Evolutionary conservation across 108 stramenopile genomes (phyloP), one percentile per base, ranked within the genome.

Genomic region (Nitzschia sp.): DNA sequence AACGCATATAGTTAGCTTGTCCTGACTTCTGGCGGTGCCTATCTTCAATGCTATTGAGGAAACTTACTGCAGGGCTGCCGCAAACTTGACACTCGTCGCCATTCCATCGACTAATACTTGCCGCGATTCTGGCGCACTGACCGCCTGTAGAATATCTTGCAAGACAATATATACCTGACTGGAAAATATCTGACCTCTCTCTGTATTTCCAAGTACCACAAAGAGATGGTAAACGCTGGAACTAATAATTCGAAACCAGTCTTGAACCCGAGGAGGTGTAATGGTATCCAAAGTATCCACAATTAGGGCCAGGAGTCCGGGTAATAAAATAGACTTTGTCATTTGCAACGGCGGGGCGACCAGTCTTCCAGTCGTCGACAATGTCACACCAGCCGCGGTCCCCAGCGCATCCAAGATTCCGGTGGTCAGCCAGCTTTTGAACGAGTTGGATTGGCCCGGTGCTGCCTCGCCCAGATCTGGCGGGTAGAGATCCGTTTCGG

Each of bases 51-150:
- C 56, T 15, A 31, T 6, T 15, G 58, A 59, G 5, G 49, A 51
- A 51, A 78, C 77, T 67, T 64, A 78, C 77, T 87, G 80, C 70
- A 87, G 46, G 9, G 87, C 85, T 64, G 88, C 85, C 5, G 78
- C 59, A 6, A 86, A 34, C 59, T 88, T 85, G 46, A 93, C 84
- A 46, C 77, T 36, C 5, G 71, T 51, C 2, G 84, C 89, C 64
- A 82, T 88, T 25, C 72, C 67, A 75, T 93, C 92, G 8, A 88
- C 68, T 72, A 82, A 72, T 18, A 76, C 82, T 69, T 89, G 88
- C 46, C 89, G 62, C 21, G 82, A 74, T 17, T 70, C 76, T 5
- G 82, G 80, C 0, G 82, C 77, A 45, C 77, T 76, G 31, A 80
- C 48, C 26, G 71, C 59, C 53, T 87, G 82, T 2, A 70, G 11